phyloP scores from a whole-genome alignment of 768 basidiomycete genomes.

The Rhizopogon vulgaris region DNA sequence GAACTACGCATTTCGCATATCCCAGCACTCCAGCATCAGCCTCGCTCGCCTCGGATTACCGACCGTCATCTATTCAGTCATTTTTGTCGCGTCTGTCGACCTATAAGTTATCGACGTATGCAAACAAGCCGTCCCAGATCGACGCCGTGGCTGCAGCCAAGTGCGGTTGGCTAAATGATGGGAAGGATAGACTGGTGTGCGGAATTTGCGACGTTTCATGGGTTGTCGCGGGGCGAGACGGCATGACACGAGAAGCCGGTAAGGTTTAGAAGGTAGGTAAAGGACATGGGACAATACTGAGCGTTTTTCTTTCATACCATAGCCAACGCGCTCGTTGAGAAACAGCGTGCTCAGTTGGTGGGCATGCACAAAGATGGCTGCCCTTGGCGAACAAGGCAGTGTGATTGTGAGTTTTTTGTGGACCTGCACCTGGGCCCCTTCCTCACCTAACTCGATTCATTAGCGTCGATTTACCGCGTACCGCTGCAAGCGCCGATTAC shows the following conservation, averaged over 20 bases:
- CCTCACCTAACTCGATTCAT: not conserved
- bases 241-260: slow-evolving; percentile 77
- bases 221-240: slow-evolving; percentile 64
- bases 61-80: slow-evolving; percentile 70
- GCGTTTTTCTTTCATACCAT: slow-evolving; percentile 2
- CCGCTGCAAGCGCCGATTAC: slow-evolving; percentile 60
- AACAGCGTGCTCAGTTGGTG: slow-evolving; percentile 60
- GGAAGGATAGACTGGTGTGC: slow-evolving; percentile 73
- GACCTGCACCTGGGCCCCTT: not conserved
- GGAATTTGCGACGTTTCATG: slow-evolving; percentile 67
- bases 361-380: slow-evolving; percentile 75
- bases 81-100: slow-evolving; percentile 72
- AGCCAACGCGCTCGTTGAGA: slow-evolving; percentile 71
- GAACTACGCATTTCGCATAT: slow-evolving; percentile 44
- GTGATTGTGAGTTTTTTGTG: slow-evolving; percentile 51
- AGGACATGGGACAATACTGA: slow-evolving; percentile 9
- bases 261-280: slow-evolving; percentile 33
- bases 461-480: slow-evolving; percentile 69
- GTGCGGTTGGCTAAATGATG: slow-evolving; percentile 81
- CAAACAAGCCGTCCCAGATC: slow-evolving; percentile 67
- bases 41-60: slow-evolving; percentile 50
- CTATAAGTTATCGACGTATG: slow-evolving; percentile 74
- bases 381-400: slow-evolving; percentile 79
- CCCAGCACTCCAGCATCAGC: slow-evolving; percentile 17
- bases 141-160: slow-evolving; percentile 77